A percentile compares a stretch with the other conserved stretches of the same genome.
These are phyloP conservation scores for Clavispora carvajalis DNA, from an alignment of 805 yeast species.

Conservation along the genomic window DNA sequence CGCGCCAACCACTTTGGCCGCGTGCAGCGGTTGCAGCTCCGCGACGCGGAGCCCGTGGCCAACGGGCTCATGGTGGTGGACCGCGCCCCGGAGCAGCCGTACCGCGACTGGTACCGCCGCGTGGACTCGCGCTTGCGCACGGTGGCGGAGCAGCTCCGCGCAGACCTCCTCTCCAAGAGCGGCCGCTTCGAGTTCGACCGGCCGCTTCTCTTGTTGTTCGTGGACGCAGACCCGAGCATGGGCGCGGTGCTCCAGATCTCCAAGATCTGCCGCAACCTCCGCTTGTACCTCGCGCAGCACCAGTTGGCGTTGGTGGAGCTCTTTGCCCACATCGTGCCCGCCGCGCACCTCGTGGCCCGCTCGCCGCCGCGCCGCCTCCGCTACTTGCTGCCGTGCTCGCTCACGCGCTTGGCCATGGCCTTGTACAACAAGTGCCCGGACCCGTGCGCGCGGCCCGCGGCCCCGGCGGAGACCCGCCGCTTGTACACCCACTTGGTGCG, in stretches of 20 bases:
- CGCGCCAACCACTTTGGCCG: conserved; percentile 46
- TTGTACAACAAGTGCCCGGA: conserved; percentile 56
- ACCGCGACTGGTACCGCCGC: conserved; percentile 26
- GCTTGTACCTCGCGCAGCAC: conserved; percentile 29
- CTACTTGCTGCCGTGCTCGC: conserved; percentile 28
- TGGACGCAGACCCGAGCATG: conserved; percentile 38
- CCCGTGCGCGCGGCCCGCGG: not conserved
- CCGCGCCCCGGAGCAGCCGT: conserved; percentile 15
- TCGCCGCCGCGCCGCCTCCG: conserved; percentile 13
- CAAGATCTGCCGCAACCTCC: conserved; percentile 43
- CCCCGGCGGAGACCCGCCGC: conserved; percentile 5
- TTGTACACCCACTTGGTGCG: conserved; percentile 31
- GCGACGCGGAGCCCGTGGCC: conserved; percentile 29
- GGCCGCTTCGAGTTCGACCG: conserved; percentile 38
- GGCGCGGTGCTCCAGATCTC: conserved; percentile 45
- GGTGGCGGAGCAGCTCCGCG: conserved; percentile 33
- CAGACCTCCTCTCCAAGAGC: conserved; percentile 37
- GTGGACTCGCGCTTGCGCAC: conserved; percentile 24
- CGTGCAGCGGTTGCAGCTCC: conserved; percentile 29
- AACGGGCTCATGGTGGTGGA: conserved; percentile 24
- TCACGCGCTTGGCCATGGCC: conserved; percentile 44
- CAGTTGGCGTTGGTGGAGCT: conserved; percentile 36
- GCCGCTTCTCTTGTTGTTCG: conserved; percentile 49
- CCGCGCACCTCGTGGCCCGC: conserved; percentile 20
- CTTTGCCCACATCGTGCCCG: conserved; percentile 34